Evolutionary conservation across 139 green algal species (phyloP), one percentile per base, ranked within the genome.

Genomic region (Zygnema cylindricum): DNA sequence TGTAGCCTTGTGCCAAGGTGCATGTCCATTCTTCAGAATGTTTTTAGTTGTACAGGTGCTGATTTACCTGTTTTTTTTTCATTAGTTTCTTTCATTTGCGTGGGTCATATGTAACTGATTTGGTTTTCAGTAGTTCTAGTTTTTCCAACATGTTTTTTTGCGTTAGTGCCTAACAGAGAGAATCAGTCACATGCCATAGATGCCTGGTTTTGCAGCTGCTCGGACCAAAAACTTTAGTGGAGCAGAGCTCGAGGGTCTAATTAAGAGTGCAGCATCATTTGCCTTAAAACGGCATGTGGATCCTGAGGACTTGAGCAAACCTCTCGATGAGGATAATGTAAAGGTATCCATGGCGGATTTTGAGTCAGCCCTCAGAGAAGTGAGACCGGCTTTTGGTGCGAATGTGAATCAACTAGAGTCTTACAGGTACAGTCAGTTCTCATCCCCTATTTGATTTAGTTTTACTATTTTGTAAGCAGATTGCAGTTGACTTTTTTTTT

Each of bases 351-450:
- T 86, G 86, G 83, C 82, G 0, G 97, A 99, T 93, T 99, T 99
- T 90, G 79, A 95, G 82, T 43, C 76, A 22, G 96, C 98, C 0
- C 89, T 99, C 36, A 86, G 95, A 1, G 98, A 99, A 92, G 96
- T 99, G 49, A 96, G 96, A 89, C 96, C 98, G 1, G 97, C 98
- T 0, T 99, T 99, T 93, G 98, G 98, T 25, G 96, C 96, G 0
- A 92, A 94, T 1, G 94, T 92, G 30, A 96, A 98, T 39, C 92
- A 91, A 40, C 94, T 99, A 71, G 93, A 97, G 78, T 86, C 86
- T 35, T 97, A 96, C 93, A 25, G 83, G 79, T 90, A 42, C 25
- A 32, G 25, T 32, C 76, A 43, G 2, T 35, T 33, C 76, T 21
- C 76, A 43, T 63, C n/a, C n/a, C n/a, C n/a, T n/a, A n/a, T n/a